Conservation (phyloP, 257 asterid genomes). For the Lycium ferocissimum region DNA sequence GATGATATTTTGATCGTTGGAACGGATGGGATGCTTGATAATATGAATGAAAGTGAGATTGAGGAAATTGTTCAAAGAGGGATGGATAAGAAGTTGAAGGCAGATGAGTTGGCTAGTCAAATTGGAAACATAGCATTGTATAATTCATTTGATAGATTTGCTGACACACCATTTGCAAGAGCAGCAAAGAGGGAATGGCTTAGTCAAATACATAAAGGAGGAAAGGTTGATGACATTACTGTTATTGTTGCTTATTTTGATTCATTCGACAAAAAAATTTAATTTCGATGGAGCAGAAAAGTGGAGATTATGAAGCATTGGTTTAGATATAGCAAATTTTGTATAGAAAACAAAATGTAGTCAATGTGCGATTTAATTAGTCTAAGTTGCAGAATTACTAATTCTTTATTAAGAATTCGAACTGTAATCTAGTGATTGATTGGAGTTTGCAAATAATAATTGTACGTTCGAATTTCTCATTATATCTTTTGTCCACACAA, state of each 20-base stretch:
- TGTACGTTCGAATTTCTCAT: too few species aligned
- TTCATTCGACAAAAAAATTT: too few species aligned
- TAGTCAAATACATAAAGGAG: slow-evolving; percentile 24
- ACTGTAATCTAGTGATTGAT: too few species aligned
- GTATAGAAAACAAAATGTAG: background rate
- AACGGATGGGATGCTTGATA: slow-evolving; percentile 45
- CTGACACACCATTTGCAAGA: slow-evolving; percentile 37
- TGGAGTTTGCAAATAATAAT: too few species aligned
- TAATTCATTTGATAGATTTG: slow-evolving; percentile 40
- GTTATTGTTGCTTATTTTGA: slow-evolving; percentile 36
- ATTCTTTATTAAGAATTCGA: too few species aligned
- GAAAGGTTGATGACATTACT: slow-evolving; percentile 44
- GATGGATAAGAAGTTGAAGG: background rate
- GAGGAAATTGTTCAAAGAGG: slow-evolving; percentile 12
- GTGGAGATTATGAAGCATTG: too few species aligned
- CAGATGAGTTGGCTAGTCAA: background rate
- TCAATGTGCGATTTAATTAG: too few species aligned
- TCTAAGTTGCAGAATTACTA: too few species aligned
- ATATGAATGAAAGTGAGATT: slow-evolving; percentile 30
- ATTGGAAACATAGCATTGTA: slow-evolving; percentile 37
- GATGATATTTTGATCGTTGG: slow-evolving; percentile 38
- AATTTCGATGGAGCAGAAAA: background rate
- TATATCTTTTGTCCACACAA: too few species aligned
- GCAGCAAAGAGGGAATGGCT: slow-evolving; percentile 23
- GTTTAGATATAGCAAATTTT: too few species aligned